phyloP scores from a whole-genome alignment of 257 asterid species.

The Solanum sparsipilum region DNA sequence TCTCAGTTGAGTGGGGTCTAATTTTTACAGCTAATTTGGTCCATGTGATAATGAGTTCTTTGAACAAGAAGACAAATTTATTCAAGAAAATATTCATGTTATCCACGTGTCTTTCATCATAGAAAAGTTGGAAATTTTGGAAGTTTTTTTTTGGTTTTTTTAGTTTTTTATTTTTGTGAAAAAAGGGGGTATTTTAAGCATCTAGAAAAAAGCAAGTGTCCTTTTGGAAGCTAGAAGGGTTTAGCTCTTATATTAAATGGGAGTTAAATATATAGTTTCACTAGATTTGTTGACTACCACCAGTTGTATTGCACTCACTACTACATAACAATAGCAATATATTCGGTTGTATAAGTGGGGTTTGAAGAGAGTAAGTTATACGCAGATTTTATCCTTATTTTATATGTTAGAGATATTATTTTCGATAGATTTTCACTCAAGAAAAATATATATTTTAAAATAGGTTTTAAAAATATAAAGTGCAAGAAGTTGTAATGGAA shows the following conservation, averaged over 20 bases:
- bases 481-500: too few species aligned
- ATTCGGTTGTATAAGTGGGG: accelerated
- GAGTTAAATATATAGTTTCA: not conserved
- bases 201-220: not conserved
- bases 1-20: conserved; percentile 4
- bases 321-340: not conserved
- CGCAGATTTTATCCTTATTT: too few species aligned
- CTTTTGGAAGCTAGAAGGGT: not conserved
- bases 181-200: not conserved
- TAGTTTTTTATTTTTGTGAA: not conserved
- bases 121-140: not conserved
- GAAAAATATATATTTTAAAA: too few species aligned
- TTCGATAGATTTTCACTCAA: too few species aligned
- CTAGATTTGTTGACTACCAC: not conserved
- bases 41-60: conserved; percentile 14
- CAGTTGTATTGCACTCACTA: not conserved
- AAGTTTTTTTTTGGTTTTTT: not conserved
- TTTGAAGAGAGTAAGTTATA: too few species aligned
- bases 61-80: not conserved
- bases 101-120: conserved; percentile 9
- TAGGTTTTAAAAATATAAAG: too few species aligned
- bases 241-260: not conserved
- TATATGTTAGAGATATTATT: too few species aligned
- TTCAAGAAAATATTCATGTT: not conserved
- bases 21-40: conserved; percentile 8